Evolutionary conservation across 352 stramenopile species (phyloP).

Genomic region (Phytopythium boreale): DNA sequence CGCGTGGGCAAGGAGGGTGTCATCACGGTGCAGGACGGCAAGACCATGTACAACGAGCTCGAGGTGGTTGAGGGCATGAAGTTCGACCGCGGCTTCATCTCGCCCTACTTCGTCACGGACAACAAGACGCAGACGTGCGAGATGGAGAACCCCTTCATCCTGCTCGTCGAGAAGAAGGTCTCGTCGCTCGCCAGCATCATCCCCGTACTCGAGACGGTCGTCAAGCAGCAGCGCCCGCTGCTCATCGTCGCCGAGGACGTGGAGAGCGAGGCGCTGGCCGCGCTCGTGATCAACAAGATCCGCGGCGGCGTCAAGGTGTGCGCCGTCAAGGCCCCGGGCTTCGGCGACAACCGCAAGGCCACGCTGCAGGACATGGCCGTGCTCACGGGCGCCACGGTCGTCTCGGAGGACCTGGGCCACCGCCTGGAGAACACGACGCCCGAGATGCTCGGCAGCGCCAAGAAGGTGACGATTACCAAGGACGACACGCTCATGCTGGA

Average conservation of each 20-base stretch:
- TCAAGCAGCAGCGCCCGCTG: slow-evolving; percentile 96
- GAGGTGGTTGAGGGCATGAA: slow-evolving; percentile 99
- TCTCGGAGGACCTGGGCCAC: slow-evolving; percentile 98
- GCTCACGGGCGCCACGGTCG: slow-evolving; percentile 96
- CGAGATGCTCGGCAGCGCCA: slow-evolving; percentile 94
- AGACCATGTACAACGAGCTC: slow-evolving; percentile 99
- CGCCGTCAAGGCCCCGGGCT: slow-evolving; percentile 99
- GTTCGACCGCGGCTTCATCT: slow-evolving; percentile 99
- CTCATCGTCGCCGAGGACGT: slow-evolving; percentile 99
- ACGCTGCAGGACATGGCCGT: slow-evolving; percentile 99
- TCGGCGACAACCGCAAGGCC: slow-evolving; percentile 99
- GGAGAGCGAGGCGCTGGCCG: slow-evolving; percentile 98
- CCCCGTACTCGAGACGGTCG: slow-evolving; percentile 96
- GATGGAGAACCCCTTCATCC: slow-evolving; percentile 98
- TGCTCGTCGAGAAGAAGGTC: slow-evolving; percentile 99
- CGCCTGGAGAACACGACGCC: slow-evolving; percentile 96
- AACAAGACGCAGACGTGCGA: slow-evolving; percentile 99
- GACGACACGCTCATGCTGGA: slow-evolving; percentile 99
- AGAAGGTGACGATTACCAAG: slow-evolving; percentile 97
- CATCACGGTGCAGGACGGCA: slow-evolving; percentile 98
- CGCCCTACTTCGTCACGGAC: slow-evolving; percentile 99
- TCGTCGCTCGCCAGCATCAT: slow-evolving; percentile 96
- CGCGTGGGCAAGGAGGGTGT: slow-evolving; percentile 99
- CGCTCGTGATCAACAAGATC: slow-evolving; percentile 99
- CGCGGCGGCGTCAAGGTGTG: slow-evolving; percentile 99